phyloP scores from a whole-genome alignment of 2,329 filamentous ascomycete species.

The Colletotrichum costaricense region DNA sequence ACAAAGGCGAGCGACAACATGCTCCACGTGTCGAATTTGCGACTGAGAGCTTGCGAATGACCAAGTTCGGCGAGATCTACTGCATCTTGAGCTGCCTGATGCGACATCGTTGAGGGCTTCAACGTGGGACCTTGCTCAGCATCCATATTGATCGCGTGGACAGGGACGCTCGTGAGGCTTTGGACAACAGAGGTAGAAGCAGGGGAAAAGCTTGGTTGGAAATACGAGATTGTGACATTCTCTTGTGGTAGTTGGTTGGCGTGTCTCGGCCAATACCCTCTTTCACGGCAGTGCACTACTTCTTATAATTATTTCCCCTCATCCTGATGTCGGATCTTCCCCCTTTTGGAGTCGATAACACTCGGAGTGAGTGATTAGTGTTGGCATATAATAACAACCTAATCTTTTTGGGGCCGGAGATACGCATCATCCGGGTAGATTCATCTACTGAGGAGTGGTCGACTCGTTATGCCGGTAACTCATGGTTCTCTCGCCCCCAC shows the following conservation, averaged over 20 bases:
- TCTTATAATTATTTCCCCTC: background rate
- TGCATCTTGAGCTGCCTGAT: background rate
- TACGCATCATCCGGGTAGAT: background rate
- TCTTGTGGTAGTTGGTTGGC: background rate
- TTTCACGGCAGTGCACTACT: background rate
- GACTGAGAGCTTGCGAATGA: background rate
- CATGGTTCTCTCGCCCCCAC: background rate
- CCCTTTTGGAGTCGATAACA: background rate
- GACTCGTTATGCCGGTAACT: background rate
- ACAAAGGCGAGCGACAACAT: background rate
- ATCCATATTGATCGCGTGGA: background rate
- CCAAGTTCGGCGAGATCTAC: background rate
- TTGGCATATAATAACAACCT: background rate
- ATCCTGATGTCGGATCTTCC: background rate
- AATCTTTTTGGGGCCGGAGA: background rate
- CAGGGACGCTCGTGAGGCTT: background rate
- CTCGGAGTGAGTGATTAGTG: background rate
- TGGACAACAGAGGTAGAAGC: background rate
- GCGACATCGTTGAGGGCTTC: background rate
- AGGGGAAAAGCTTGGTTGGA: background rate
- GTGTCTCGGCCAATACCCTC: background rate
- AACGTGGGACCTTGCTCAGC: background rate
- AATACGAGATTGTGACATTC: background rate
- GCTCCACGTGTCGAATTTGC: background rate
- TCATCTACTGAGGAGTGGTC: background rate